Evolutionary conservation across 2,329 filamentous ascomycete genomes (phyloP), one percentile per base, ranked within the genome.

Genomic region (Sporothrix phasma): DNA sequence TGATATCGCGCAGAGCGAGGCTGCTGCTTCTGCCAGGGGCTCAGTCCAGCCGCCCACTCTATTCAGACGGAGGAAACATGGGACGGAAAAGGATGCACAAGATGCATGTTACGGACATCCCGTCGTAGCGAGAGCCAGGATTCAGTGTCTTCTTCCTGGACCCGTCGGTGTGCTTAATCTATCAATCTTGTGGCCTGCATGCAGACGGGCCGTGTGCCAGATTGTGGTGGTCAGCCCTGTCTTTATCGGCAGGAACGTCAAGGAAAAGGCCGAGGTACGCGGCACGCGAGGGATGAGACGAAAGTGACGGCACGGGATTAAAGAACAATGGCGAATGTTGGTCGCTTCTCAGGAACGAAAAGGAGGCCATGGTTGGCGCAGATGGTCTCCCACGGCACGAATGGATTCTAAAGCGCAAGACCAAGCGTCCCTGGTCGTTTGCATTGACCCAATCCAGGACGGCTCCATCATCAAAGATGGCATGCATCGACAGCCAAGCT

Each of bases 401-500:
- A n/a, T n/a, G 3, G 10, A 19, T 37, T 13, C 5, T 17, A n/a
- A 19, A 31, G 7, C 5, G 29, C n/a, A 19, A 31, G 7, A 51
- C n/a, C 47, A 4, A 8, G 29, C 19, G 7, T 11, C 29, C n/a
- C 19, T 51, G 31, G 19, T 26, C 19, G 11, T 58, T 43, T 11
- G 26, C 56, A 46, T 46, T 46, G 34, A 60, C 22, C 56, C 41
- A 29, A 46, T 45, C 5, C 24, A 46, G 56, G 41, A 34, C 39
- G 56, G 56, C 46, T 60, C 56, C 29, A 49, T 22, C n/a, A 26
- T 61, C 43, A 47, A 61, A 47, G 34, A 62, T 45, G 34, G 29
- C 34, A 34, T 53, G 34, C 47, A 22, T 17, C 60, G 53, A 31
- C 46, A 43, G 24, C 45, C 41, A 61, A 37, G 13, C 13, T 10